Evolutionary conservation across 345 rosid species (phyloP).

Genomic region (Microthlaspi erraticum): DNA sequence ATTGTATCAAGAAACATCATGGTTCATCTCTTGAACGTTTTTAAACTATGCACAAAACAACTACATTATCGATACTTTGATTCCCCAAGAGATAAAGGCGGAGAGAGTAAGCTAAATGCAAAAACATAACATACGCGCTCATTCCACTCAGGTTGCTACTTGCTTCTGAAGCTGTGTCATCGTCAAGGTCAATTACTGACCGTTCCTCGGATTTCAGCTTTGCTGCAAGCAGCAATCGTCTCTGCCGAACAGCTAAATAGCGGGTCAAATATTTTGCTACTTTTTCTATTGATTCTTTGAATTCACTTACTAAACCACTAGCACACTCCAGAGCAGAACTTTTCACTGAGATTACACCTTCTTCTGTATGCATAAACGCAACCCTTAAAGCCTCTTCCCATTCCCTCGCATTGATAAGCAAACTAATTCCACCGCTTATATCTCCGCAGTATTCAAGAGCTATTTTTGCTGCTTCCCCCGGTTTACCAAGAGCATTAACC

Average conservation of each 20-base stretch:
- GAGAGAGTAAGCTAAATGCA: not conserved
- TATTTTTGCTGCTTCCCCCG: constrained; percentile 93
- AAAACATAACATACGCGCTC: constrained; percentile 88
- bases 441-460: constrained; percentile 87
- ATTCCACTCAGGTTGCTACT: constrained; percentile 93
- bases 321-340: constrained; percentile 81
- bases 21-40: constrained; percentile 23
- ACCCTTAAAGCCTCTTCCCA: constrained; percentile 97
- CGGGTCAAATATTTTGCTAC: constrained; percentile 92
- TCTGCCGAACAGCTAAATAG: constrained; percentile 93
- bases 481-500: constrained; percentile 92
- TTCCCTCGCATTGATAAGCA: constrained; percentile 81
- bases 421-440: constrained; percentile 63
- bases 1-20: constrained; percentile 15
- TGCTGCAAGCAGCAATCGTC: constrained; percentile 89
- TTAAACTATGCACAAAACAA: constrained; percentile 29
- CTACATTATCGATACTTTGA: no score
- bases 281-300: constrained; percentile 80
- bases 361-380: constrained; percentile 70
- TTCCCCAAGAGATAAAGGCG: no score
- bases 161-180: constrained; percentile 91
- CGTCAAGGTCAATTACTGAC: constrained; percentile 69
- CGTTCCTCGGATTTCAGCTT: constrained; percentile 82
- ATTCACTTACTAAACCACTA: constrained; percentile 61
- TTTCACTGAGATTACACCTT: constrained; percentile 61